These are phyloP conservation scores for Hypoxylon intermedium DNA, from an alignment of 495 filamentous ascomycete species.

Conservation along the genomic window DNA sequence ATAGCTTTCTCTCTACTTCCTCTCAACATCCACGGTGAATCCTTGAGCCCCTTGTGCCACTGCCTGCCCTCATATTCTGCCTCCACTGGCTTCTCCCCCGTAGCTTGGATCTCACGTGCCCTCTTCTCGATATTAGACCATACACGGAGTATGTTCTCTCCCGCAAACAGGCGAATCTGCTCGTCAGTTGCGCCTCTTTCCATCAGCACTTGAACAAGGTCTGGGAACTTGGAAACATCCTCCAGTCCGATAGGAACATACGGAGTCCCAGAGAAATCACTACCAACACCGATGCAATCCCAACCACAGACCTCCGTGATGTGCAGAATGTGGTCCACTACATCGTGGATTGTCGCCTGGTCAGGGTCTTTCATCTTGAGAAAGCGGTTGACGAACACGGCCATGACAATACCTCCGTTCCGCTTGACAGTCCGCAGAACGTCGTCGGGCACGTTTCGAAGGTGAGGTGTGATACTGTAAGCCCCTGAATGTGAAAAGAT, in stretches of 20 bases:
- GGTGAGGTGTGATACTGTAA: conserved; percentile 60
- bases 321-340: conserved; percentile 68
- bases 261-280: conserved; percentile 69
- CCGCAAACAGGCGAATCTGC: conserved; percentile 59
- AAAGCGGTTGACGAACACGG: conserved; percentile 68
- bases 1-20: conserved; percentile 28
- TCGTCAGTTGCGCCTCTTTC: conserved; percentile 59
- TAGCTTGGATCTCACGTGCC: conserved; percentile 30
- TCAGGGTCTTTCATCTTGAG: conserved; percentile 61
- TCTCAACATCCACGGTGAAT: conserved; percentile 30
- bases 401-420: conserved; percentile 66
- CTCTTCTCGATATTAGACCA: conserved; percentile 29
- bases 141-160: conserved; percentile 58
- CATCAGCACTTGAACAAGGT: conserved; percentile 40
- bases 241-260: conserved; percentile 60
- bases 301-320: conserved; percentile 64
- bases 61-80: conserved; percentile 30
- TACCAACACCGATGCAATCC: conserved; percentile 67
- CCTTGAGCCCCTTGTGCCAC: conserved; percentile 31
- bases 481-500: conserved; percentile 66
- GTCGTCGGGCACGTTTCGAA: conserved; percentile 67
- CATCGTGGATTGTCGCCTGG: conserved; percentile 66
- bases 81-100: conserved; percentile 27
- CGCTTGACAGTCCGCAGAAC: conserved; percentile 61
- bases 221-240: conserved; percentile 37